Conservation (phyloP, 805 yeast species). For the Sugiyamaella americana region DNA sequence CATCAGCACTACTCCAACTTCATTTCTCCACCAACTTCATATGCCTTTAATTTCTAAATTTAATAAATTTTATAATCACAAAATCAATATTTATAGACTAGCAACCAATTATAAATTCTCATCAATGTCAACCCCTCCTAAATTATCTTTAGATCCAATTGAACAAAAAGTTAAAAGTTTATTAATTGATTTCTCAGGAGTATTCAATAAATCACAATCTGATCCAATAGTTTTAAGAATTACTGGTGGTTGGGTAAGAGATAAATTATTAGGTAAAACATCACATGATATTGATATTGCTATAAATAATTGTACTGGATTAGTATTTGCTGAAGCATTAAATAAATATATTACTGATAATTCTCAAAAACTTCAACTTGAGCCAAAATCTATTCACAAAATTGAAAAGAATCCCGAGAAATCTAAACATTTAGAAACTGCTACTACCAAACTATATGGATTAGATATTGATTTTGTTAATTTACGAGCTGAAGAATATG, state of each 20-base stretch:
- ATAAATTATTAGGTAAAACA: conserved; percentile 72
- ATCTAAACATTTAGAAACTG: conserved; percentile 93
- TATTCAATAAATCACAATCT: conserved; percentile 19
- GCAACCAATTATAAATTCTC: background rate
- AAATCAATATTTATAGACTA: conserved; percentile 1
- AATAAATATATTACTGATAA: conserved; percentile 39
- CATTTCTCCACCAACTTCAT: no score
- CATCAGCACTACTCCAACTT: no score
- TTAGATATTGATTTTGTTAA: conserved; percentile 93
- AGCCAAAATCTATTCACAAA: conserved; percentile 52
- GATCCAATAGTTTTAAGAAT: conserved; percentile 55
- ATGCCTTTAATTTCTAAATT: no score
- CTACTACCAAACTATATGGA: conserved; percentile 80
- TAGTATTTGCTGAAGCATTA: conserved; percentile 68
- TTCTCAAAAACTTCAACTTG: conserved; percentile 28
- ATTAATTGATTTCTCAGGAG: conserved; percentile 29
- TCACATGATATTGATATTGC: conserved; percentile 92
- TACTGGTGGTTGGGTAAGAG: conserved; percentile 99
- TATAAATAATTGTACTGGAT: conserved; percentile 77
- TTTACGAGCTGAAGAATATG: conserved; percentile 78
- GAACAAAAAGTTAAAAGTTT: conserved; percentile 29
- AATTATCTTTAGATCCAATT: conserved; percentile 25
- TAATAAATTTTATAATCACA: no score
- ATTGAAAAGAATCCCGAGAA: conserved; percentile 92
- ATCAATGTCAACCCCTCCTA: conserved; percentile 6